Evolutionary conservation across 352 stramenopile species (phyloP), one percentile per base, ranked within the genome.

Genomic region (Globisporangium nunn): DNA sequence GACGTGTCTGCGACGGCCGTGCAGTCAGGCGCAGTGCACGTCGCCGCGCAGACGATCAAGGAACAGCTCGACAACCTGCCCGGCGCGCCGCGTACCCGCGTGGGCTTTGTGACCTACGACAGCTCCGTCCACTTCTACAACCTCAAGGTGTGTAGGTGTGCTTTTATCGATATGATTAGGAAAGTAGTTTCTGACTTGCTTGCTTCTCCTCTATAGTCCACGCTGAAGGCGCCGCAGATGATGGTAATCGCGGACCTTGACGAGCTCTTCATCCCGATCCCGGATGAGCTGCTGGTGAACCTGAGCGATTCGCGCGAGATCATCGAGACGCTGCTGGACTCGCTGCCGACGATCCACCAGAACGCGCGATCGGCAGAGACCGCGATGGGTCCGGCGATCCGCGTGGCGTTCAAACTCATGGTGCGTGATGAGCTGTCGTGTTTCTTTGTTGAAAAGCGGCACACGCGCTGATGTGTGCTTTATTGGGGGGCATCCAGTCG

Each of bases 251-350:
- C 85, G 31, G 85, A 95, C 58, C 64, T 95, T 28, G 85, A 95
- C 39, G 85, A 95, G 46, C 75, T 93, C 1, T 95, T 95, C 70
- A 93, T 93, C 53, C 85, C 85, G n/a, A 93, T 95, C 47, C 85
- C 85, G 12, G 97, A 99, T 63, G 95, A 99, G 72, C 73, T 99
- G 48, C 80, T 99, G 45, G 96, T 99, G 11, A 99, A 99, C 74
- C 69, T 99, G 52, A 89, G 84, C 40, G 84, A 99, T 63, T 97
- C 83, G 43, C 81, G 96, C 40, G 76, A 93, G 11, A 76, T 98
- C 11, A 78, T 99, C 17, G 96, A 99, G 44, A 72, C 79, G 45
- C 91, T 99, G 61, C 81, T 99, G 40, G 95, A 99, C 59, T 91
- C 81, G 46, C 77, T 99, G 4, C 96, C 96, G 55, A 41, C 73